phyloP scores from a whole-genome alignment of 2,329 filamentous ascomycete species.

The Aspergillus glaucus region DNA sequence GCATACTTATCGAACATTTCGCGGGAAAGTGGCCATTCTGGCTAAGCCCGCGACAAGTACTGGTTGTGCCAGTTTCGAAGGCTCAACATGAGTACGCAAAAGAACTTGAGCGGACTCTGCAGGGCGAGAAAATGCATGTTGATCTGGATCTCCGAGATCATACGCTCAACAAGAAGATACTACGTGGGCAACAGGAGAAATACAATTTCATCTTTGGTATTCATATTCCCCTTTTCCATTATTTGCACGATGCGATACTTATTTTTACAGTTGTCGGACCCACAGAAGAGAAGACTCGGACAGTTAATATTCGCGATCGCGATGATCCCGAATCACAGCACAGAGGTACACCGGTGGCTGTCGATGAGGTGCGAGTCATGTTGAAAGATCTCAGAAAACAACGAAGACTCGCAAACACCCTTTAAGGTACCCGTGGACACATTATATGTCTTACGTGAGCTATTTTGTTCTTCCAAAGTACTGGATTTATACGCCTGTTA shows the following conservation, averaged over 20 bases:
- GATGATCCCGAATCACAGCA: conserved; percentile 58
- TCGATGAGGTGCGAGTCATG: conserved; percentile 54
- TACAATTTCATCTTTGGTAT: conserved; percentile 49
- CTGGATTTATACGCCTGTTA: too few relatives aligned
- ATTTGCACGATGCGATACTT: conserved; percentile 5
- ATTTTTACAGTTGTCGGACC: conserved; percentile 52
- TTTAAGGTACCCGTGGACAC: conserved; percentile 18
- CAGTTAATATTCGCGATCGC: conserved; percentile 59
- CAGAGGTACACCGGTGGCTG: conserved; percentile 54
- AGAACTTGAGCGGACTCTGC: conserved; percentile 42
- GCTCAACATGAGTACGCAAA: conserved; percentile 43
- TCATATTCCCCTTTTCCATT: conserved; percentile 8
- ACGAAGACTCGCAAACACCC: conserved; percentile 36
- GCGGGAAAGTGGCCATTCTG: conserved; percentile 50
- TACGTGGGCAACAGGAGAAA: conserved; percentile 42
- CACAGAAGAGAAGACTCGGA: conserved; percentile 52
- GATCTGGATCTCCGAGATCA: conserved; percentile 46
- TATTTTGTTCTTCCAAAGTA: too few relatives aligned
- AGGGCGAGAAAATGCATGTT: conserved; percentile 40
- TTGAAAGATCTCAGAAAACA: conserved; percentile 43
- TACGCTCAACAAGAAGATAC: conserved; percentile 48
- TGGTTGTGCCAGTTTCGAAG: conserved; percentile 47
- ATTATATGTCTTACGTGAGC: too few relatives aligned
- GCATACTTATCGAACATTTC: conserved; percentile 47
- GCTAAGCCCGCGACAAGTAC: conserved; percentile 46